Base-by-base conservation (phyloP, 2,329 filamentous ascomycete species). In the Colletotrichum eremochloae region DNA sequence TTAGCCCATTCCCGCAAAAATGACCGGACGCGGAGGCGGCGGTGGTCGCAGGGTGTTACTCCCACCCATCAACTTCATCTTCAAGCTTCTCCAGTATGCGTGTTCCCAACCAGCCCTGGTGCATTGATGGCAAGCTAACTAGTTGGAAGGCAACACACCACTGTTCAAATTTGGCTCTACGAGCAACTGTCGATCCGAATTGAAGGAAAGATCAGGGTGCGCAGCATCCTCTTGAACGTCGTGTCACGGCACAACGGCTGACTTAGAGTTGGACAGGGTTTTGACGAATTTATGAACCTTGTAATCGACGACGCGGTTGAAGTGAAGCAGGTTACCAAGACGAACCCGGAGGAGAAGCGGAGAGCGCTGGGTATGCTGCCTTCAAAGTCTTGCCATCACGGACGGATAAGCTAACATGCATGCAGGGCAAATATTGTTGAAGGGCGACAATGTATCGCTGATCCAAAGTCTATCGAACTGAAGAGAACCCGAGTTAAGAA, bases 261-360 rank as follows among this genome's bases (percentile, higher is more conserved):
- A 79, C 71, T 62, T 24, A 14, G 38, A 2, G n/a, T 9, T n/a
- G 36, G 53, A 1, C 74, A 97, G 95, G 95, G 96, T 18, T 99
- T 99, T 77, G 96, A 99, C 81, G 96, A 99, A 83, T 99, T 98
- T 85, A 98, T 99, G 95, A 99, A 99, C 85, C 87, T 99, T 62
- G 96, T 98, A 50, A 89, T 97, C 76, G 96, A 99, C 80, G 95
- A 99, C 78, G 96, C 96, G 40, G 91, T 98, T 69, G 96, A 98
- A 84, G 95, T 99, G 56, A 93, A 92, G 82, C 89, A 94, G 80
- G 87, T 94, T 67, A 95, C 93, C 74, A 97, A 97, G 86, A 91
- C 90, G 20, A 92, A 93, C 76, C 82, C 87, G 53, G 90, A 92
- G 76, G 95, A 97, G 84, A 91, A 90, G 76, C 89, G 95, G 81